phyloP scores from a whole-genome alignment of 805 yeast species.

The Zygoascus tannicola region DNA sequence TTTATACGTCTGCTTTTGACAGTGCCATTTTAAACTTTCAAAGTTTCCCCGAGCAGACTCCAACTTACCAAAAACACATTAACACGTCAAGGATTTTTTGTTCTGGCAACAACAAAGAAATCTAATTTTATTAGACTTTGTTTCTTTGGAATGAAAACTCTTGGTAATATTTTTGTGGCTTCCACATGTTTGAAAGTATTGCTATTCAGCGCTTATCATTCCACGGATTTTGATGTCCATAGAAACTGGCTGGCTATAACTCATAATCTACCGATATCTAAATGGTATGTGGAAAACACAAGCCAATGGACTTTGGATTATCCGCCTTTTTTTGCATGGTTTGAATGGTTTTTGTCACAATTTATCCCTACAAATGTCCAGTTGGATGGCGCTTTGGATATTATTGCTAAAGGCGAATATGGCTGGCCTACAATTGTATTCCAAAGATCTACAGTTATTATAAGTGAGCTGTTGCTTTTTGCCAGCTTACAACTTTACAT shows the following conservation, averaged over 20 bases:
- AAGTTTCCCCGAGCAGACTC: too few species aligned
- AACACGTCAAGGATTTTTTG: too few species aligned
- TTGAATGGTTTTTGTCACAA: conserved; percentile 71
- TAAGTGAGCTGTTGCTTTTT: conserved; percentile 65
- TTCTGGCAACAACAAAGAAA: too few species aligned
- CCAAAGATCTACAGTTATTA: conserved; percentile 73
- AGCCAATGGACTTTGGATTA: conserved; percentile 93
- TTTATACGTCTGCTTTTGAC: too few species aligned
- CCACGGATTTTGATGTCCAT: conserved; percentile 97
- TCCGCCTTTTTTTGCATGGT: conserved; percentile 96
- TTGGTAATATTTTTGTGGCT: conserved; percentile 62
- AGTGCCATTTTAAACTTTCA: too few species aligned
- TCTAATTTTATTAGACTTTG: too few species aligned
- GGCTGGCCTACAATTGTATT: conserved; percentile 73
- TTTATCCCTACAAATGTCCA: conserved; percentile 57
- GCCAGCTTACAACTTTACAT: conserved; percentile 64
- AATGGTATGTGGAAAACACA: conserved; percentile 80
- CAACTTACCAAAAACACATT: too few species aligned
- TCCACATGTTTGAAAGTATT: conserved; percentile 49
- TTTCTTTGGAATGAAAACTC: too few species aligned
- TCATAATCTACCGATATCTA: conserved; percentile 52
- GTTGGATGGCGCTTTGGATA: conserved; percentile 68
- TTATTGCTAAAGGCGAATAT: conserved; percentile 55
- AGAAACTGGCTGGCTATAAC: conserved; percentile 96
- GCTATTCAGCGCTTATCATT: conserved; percentile 71